These are phyloP conservation scores for Buddleja alternifolia DNA, from an alignment of 257 asterid genomes.

Conservation along the genomic window DNA sequence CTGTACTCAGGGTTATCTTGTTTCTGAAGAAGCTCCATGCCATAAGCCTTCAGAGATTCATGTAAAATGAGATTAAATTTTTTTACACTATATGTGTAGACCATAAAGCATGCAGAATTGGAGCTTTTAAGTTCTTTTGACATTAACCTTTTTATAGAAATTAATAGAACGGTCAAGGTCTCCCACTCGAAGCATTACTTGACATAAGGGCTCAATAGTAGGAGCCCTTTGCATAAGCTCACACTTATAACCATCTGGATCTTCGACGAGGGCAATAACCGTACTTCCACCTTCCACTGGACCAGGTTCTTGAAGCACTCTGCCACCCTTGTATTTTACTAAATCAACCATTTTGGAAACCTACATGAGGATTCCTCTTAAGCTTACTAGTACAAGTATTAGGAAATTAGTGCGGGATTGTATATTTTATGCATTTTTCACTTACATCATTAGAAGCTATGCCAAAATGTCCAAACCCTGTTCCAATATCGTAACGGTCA, in stretches of 20 bases:
- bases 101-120: neutral
- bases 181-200: constrained; percentile 62
- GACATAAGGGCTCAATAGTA: constrained; percentile 42
- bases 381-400: too few species aligned
- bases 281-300: constrained; percentile 34
- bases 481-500: constrained; percentile 50
- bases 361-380: constrained; percentile 24
- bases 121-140: neutral
- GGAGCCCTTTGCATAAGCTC: constrained; percentile 47
- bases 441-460: constrained; percentile 53
- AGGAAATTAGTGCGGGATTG: neutral
- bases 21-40: constrained; percentile 54
- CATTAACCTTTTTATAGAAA: constrained; percentile 49
- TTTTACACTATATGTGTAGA: neutral
- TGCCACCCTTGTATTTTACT: constrained; percentile 47
- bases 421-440: neutral
- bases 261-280: constrained; percentile 40
- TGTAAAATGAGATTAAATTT: neutral
- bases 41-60: constrained; percentile 44
- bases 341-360: constrained; percentile 42
- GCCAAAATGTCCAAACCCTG: constrained; percentile 58
- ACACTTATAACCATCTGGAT: constrained; percentile 53
- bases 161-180: constrained; percentile 54
- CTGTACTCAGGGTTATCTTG: constrained; percentile 44
- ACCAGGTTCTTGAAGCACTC: constrained; percentile 39